phyloP scores from a whole-genome alignment of 225 moss, liverwort and hornwort species.

The Climacium dendroides region DNA sequence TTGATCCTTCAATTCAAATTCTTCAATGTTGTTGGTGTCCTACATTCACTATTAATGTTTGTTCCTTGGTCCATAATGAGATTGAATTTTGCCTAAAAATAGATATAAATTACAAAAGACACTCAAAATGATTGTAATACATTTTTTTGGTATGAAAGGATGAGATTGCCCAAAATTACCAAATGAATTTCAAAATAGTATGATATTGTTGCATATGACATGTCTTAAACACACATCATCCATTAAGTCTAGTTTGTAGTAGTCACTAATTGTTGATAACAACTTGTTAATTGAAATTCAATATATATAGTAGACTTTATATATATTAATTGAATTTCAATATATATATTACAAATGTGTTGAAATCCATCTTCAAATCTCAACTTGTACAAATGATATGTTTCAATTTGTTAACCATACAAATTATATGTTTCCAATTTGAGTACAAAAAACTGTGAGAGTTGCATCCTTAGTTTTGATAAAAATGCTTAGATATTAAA shows the following conservation, averaged over 20 bases:
- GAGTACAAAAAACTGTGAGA: no score
- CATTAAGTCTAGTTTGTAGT: not conserved
- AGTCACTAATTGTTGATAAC: not conserved
- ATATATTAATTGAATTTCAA: no score
- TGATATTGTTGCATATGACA: not conserved
- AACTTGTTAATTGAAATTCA: not conserved
- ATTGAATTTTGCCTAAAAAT: not conserved
- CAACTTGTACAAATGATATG: no score
- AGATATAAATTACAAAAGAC: not conserved
- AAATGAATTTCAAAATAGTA: not conserved
- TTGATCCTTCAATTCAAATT: not conserved
- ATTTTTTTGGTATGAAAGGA: no score
- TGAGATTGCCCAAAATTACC: not conserved
- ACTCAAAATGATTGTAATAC: not conserved
- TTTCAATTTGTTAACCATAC: no score
- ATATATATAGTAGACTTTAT: not conserved
- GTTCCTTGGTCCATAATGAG: not conserved
- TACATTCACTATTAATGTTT: not conserved
- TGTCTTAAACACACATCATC: not conserved
- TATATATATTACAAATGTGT: no score
- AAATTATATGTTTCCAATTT: no score
- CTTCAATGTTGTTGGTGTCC: fast-evolving
- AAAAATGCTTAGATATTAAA: not conserved
- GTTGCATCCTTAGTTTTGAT: not conserved
- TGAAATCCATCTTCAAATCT: no score